These are phyloP conservation scores for Recurvomyces mirabilis DNA, from an alignment of 495 filamentous ascomycete genomes.

Conservation along the genomic window DNA sequence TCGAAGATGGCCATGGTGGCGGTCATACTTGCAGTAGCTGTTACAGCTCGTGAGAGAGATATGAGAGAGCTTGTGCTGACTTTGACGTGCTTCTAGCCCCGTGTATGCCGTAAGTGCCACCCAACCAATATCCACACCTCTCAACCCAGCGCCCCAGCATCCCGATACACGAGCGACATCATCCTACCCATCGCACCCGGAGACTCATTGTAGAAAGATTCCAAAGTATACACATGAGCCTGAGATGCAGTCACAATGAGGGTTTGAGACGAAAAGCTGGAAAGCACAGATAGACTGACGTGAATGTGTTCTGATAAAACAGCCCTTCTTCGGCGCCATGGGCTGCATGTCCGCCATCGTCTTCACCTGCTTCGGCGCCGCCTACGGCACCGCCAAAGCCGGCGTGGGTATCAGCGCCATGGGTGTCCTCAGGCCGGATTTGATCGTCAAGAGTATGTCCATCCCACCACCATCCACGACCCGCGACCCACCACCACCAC, in stretches of 20 bases:
- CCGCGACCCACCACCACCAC: neutral
- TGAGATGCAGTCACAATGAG: no score
- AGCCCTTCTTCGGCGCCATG: slow-evolving; percentile 99
- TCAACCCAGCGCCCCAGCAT: neutral
- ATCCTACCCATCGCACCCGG: neutral
- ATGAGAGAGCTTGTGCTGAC: slow-evolving; percentile 32
- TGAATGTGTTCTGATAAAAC: slow-evolving; percentile 6
- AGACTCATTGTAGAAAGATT: no score
- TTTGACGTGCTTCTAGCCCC: slow-evolving; percentile 49
- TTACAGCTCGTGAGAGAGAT: neutral
- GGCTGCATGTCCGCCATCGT: slow-evolving; percentile 97
- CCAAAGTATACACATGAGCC: no score
- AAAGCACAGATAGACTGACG: no score
- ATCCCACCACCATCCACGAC: neutral
- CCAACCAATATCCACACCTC: neutral
- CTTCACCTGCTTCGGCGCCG: slow-evolving; percentile 97
- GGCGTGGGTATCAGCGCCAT: slow-evolving; percentile 97
- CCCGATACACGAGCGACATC: neutral
- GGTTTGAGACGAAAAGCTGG: no score
- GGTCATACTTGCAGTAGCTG: no score
- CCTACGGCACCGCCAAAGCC: slow-evolving; percentile 98
- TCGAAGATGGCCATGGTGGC: neutral
- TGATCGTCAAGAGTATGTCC: slow-evolving; percentile 96
- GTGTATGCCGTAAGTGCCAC: slow-evolving; percentile 89
- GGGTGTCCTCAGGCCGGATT: slow-evolving; percentile 92